phyloP scores from a whole-genome alignment of 202 grass and related monocot species.

The Cymbopogon flexuosus region DNA sequence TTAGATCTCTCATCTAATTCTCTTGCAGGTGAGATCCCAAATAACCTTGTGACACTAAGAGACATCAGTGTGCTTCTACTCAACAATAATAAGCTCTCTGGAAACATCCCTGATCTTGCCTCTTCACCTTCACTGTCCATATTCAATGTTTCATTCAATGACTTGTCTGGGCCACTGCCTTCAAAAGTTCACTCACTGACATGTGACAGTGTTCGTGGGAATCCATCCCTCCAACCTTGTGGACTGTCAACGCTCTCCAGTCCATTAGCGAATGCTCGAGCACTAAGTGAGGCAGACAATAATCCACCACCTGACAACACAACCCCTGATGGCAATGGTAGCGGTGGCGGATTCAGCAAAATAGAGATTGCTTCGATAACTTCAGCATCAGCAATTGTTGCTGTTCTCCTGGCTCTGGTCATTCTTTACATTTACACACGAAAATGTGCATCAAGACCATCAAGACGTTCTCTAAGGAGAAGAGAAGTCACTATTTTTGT shows the following conservation, averaged over 20 bases:
- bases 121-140: slow-evolving; percentile 42
- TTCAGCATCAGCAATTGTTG: slow-evolving; percentile 83
- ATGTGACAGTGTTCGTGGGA: slow-evolving; percentile 54
- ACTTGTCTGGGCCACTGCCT: slow-evolving; percentile 60
- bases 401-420: slow-evolving; percentile 75
- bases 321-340: background rate
- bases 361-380: slow-evolving; percentile 94
- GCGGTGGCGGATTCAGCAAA: slow-evolving; percentile 56
- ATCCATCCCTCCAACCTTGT: slow-evolving; percentile 52
- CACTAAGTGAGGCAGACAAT: slow-evolving; percentile 24
- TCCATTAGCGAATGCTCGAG: slow-evolving; percentile 26
- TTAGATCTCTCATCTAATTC: slow-evolving; percentile 90
- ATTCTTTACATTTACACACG: slow-evolving; percentile 81
- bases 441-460: slow-evolving; percentile 59
- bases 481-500: slow-evolving; percentile 76
- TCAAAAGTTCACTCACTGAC: slow-evolving; percentile 42
- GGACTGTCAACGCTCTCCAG: slow-evolving; percentile 30
- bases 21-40: slow-evolving; percentile 60
- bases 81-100: slow-evolving; percentile 68
- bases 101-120: slow-evolving; percentile 46
- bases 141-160: slow-evolving; percentile 80
- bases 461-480: slow-evolving; percentile 49
- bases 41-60: slow-evolving; percentile 46
- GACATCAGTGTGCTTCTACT: slow-evolving; percentile 57
- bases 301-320: slow-evolving; percentile 35